phyloP scores from a whole-genome alignment of 371 early-diverging fungal genomes.

The Mortierella sp. region DNA sequence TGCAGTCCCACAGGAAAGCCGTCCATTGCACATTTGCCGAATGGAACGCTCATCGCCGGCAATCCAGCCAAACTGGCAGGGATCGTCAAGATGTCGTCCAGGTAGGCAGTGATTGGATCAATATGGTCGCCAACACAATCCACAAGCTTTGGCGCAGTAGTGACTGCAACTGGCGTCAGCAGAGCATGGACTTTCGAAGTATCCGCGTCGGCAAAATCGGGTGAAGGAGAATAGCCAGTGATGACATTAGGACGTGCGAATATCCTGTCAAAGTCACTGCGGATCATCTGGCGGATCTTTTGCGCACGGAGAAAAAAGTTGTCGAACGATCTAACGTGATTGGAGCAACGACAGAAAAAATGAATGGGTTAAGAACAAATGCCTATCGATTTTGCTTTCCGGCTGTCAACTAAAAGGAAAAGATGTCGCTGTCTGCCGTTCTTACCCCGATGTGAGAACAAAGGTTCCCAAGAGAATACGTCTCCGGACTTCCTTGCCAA shows the following conservation, averaged over 20 bases:
- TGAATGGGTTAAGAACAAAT: background rate
- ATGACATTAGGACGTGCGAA: constrained; percentile 70
- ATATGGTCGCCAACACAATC: constrained; percentile 45
- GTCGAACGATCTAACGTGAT: constrained; percentile 63
- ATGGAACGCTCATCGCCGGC: constrained; percentile 78
- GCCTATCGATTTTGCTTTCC: too few species aligned
- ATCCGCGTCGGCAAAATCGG: background rate
- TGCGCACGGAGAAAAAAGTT: constrained; percentile 84
- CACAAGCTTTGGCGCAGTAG: constrained; percentile 69
- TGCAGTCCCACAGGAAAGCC: constrained; percentile 85
- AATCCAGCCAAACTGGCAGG: constrained; percentile 90
- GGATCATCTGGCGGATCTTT: constrained; percentile 81
- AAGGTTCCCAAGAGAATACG: constrained; percentile 89
- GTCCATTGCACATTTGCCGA: constrained; percentile 51
- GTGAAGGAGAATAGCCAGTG: constrained; percentile 11
- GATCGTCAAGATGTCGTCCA: constrained; percentile 91
- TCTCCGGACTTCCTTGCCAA: constrained; percentile 87
- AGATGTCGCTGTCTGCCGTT: background rate
- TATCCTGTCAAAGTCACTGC: constrained; percentile 79
- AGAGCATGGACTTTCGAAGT: constrained; percentile 70
- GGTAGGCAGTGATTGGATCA: constrained; percentile 66
- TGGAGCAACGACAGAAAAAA: background rate
- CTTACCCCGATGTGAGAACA: constrained; percentile 81
- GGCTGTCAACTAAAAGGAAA: too few species aligned
- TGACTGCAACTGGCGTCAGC: constrained; percentile 78